phyloP scores from a whole-genome alignment of 2,329 filamentous ascomycete genomes.

The Fusarium sp. region DNA sequence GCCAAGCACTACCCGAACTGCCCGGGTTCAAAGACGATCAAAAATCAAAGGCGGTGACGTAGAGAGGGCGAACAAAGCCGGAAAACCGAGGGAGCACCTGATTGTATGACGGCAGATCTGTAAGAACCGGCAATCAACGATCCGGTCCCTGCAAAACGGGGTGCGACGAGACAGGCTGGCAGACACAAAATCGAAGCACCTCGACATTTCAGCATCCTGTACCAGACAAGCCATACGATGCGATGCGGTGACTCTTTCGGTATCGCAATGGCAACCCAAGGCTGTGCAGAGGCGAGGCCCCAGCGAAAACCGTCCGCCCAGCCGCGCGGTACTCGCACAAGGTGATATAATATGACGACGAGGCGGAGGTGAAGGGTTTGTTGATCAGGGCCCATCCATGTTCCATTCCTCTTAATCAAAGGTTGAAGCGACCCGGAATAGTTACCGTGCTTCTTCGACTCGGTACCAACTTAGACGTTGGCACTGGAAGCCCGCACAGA shows the following conservation, averaged over 20 bases:
- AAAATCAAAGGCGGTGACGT: conserved; percentile 26
- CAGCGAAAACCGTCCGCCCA: conserved; percentile 22
- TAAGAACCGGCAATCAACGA: conserved; percentile 31
- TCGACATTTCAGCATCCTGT: conserved; percentile 19
- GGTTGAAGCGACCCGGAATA: conserved; percentile 15
- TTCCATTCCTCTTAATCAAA: conserved; percentile 7
- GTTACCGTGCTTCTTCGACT: conserved; percentile 19
- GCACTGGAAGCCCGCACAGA: conserved; percentile 20
- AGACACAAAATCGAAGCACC: conserved; percentile 30
- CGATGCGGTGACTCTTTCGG: conserved; percentile 14
- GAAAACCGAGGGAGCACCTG: conserved; percentile 25
- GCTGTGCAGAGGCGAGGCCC: conserved; percentile 15
- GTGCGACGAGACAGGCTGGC: conserved; percentile 2
- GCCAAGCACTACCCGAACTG: not conserved
- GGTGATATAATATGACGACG: conserved; percentile 28
- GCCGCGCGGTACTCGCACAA: conserved; percentile 25
- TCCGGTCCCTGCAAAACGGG: conserved; percentile 7
- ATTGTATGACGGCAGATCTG: conserved; percentile 36
- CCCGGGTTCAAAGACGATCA: conserved; percentile 1
- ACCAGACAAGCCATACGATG: conserved; percentile 17
- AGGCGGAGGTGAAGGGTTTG: conserved; percentile 15
- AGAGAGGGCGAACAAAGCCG: conserved; percentile 18
- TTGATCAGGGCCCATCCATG: conserved; percentile 5
- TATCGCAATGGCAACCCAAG: conserved; percentile 27
- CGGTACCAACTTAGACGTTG: conserved; percentile 22